Conservation (phyloP, 2,329 filamentous ascomycete genomes). For the Pseudodiploospora longispora region DNA sequence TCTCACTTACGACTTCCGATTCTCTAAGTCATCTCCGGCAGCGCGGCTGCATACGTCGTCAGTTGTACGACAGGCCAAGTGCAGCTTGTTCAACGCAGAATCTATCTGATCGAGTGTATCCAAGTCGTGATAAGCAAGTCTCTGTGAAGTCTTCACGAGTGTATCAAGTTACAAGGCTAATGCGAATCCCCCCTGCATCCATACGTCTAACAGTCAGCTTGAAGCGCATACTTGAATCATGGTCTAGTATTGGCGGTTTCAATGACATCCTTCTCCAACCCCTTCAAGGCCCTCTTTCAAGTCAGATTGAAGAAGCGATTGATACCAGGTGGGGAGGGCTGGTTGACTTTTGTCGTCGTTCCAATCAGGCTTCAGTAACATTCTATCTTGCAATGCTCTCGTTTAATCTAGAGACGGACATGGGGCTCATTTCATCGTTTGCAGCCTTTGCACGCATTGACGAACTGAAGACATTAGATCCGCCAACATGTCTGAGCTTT, state of each 20-base stretch:
- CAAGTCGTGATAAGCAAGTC: background rate
- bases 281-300: background rate
- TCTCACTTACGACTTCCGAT: background rate
- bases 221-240: background rate
- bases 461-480: background rate
- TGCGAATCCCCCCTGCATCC: background rate
- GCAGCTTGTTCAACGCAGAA: background rate
- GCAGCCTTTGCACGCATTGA: constrained; percentile 4
- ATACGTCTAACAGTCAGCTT: background rate
- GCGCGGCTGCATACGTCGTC: background rate
- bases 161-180: background rate
- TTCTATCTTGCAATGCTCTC: constrained; percentile 10
- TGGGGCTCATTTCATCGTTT: constrained; percentile 7
- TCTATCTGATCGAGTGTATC: background rate
- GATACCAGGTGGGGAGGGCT: constrained; percentile 2
- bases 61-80: background rate
- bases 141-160: background rate
- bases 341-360: constrained; percentile 2
- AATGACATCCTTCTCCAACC: background rate
- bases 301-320: constrained; percentile 4
- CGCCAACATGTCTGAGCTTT: constrained; percentile 4
- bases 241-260: constrained; percentile 1
- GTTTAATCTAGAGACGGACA: constrained; percentile 1
- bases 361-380: background rate
- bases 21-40: background rate